These are phyloP conservation scores for Leccinum pellstonianum DNA, from an alignment of 768 basidiomycete species.

Conservation along the genomic window DNA sequence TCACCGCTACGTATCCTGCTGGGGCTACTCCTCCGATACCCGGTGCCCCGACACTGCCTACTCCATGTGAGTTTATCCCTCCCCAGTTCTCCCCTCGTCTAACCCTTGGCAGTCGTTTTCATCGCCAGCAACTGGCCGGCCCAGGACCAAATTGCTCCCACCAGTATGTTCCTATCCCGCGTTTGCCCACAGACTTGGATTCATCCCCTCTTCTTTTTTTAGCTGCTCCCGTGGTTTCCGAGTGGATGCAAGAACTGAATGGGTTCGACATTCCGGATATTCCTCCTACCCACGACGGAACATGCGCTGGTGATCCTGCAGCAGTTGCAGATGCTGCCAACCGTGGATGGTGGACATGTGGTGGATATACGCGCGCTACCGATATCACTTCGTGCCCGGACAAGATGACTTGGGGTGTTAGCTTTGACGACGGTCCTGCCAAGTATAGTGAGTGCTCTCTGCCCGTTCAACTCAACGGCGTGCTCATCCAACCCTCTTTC, in stretches of 20 bases:
- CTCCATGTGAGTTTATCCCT: conserved; percentile 45
- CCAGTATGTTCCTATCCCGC: conserved; percentile 41
- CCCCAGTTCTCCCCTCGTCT: not conserved
- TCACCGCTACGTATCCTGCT: conserved; percentile 52
- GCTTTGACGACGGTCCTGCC: conserved; percentile 87
- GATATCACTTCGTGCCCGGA: conserved; percentile 70
- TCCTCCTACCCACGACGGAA: conserved; percentile 62
- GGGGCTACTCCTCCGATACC: conserved; percentile 62
- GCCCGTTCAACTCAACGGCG: not conserved
- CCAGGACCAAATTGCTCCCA: conserved; percentile 58
- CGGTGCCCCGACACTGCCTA: conserved; percentile 67
- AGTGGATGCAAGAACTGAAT: conserved; percentile 77
- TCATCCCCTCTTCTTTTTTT: not conserved
- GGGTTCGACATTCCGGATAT: conserved; percentile 67
- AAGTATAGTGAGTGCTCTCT: conserved; percentile 61
- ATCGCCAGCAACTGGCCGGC: conserved; percentile 54
- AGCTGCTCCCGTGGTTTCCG: conserved; percentile 48
- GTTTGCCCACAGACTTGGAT: not conserved
- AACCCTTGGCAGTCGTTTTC: conserved; percentile 42
- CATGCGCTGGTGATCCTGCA: conserved; percentile 58
- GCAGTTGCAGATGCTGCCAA: conserved; percentile 55
- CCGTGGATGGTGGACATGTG: conserved; percentile 92
- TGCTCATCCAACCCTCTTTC: conserved; percentile 9
- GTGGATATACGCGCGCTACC: conserved; percentile 56
- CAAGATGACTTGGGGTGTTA: conserved; percentile 75